Conservation (phyloP, 2,329 filamentous ascomycete genomes). For the Metarhizium rileyi region DNA sequence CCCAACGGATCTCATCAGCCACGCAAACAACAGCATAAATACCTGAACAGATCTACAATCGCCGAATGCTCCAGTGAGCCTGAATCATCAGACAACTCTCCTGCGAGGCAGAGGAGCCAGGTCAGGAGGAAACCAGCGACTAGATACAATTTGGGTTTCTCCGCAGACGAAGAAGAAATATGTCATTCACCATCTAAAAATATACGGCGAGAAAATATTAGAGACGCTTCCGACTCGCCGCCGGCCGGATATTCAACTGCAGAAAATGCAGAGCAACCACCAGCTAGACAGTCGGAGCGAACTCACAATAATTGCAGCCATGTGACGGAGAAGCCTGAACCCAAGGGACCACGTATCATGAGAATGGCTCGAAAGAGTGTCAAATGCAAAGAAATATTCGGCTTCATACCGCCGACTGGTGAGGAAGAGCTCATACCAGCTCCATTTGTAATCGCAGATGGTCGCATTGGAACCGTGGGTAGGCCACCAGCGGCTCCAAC, state of each 20-base stretch:
- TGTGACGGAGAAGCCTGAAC: neutral
- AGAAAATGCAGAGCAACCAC: neutral
- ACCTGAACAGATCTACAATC: neutral
- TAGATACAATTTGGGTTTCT: neutral
- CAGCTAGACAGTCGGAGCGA: neutral
- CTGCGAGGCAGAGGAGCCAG: neutral
- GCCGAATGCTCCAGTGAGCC: neutral
- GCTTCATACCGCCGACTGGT: slow-evolving; percentile 20
- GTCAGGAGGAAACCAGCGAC: neutral
- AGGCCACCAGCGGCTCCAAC: slow-evolving; percentile 2
- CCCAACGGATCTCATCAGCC: neutral
- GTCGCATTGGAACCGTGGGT: slow-evolving; percentile 3
- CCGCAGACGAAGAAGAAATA: neutral
- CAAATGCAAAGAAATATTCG: slow-evolving; percentile 38
- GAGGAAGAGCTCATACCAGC: slow-evolving; percentile 8
- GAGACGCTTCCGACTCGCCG: neutral
- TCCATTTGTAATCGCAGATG: slow-evolving; percentile 11
- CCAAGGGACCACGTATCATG: slow-evolving; percentile 26
- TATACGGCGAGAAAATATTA: neutral
- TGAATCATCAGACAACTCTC: neutral
- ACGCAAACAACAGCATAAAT: neutral
- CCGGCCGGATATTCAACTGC: neutral
- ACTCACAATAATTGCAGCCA: neutral
- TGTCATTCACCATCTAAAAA: neutral
- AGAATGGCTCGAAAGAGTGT: slow-evolving; percentile 32